Base-by-base conservation (phyloP, 2,329 filamentous ascomycete species). In the Xylariomycetidae sp. region DNA sequence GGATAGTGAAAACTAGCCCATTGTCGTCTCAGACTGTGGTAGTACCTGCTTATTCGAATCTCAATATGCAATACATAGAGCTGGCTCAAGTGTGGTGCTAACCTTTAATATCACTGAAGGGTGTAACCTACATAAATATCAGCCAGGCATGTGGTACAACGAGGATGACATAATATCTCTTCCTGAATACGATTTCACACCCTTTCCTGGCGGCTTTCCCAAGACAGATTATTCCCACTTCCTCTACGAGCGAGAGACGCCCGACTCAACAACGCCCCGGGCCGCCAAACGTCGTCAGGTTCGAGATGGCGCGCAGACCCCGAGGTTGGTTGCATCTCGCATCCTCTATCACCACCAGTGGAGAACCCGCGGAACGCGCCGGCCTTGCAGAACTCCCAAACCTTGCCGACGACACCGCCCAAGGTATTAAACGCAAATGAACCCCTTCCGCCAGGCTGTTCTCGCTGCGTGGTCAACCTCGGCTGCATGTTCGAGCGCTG, bases 321-420 rank as follows among this genome's bases (percentile, higher is more conserved):
- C n/a, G n/a, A n/a, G n/a, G n/a, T n/a, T n/a, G n/a, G n/a, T n/a
- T n/a, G n/a, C 46, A 86, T 63, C 6, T 73, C 65, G 51, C 89
- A 94, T 16, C 78, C 80, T 39, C 69, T 70, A 7, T 88, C 90
- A 3, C 84, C 87, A 6, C 89, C 90, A 10, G 89, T 88, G 41
- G 89, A 81, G 57, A 96, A 96, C 0, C 89, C 89, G 34, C 75
- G 74, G 52, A 96, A 94, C 0, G 84, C 77, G 7, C 73, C 77
- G 0, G 67, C 64, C 56, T 69, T 85, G 64, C 89, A 95, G 50
- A 95, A 92, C 46, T 88, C 77, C 74, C 87, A 88, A 1, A 94
- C 79, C 51, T 82, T 90, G 13, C 86, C 85, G 2, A 85, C 77
- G 4, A 85, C 76, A 17, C 71, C 77, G 2, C 79, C 79, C 6